Evolutionary conservation across 1,139 yeast genomes (phyloP).

Genomic region (Geotrichum australiense): DNA sequence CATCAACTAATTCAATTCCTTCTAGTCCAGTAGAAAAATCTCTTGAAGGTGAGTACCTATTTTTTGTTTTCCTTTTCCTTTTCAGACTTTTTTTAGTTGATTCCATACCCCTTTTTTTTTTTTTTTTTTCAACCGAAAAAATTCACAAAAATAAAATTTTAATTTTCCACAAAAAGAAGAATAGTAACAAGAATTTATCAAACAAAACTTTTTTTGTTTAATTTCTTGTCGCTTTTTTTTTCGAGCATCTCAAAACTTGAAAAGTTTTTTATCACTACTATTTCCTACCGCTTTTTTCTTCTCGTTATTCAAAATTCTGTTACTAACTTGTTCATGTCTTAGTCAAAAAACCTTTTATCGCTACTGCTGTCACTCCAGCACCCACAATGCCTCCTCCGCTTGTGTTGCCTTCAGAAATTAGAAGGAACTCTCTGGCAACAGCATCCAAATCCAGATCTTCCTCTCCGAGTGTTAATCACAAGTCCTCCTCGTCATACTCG

Average conservation of each 20-base stretch:
- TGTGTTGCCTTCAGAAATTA: conserved; percentile 30
- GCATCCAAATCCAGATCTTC: conserved; percentile 16
- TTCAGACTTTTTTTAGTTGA: no score
- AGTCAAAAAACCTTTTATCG: conserved; percentile 13
- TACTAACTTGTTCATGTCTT: neutral
- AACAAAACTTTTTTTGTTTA: neutral
- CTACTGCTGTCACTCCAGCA: conserved; percentile 14
- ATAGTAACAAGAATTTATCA: neutral
- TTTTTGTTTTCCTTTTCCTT: neutral
- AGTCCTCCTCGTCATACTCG: neutral
- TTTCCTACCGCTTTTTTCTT: neutral
- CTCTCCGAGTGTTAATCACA: conserved; percentile 11
- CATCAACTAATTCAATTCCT: conserved; percentile 15
- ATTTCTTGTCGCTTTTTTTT: conserved; percentile 1
- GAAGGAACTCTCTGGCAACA: conserved; percentile 24
- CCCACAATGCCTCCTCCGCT: conserved; percentile 21
- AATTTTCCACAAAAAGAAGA: conserved; percentile 1
- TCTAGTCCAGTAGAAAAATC: conserved; percentile 11
- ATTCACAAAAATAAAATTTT: neutral
- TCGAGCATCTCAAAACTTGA: neutral
- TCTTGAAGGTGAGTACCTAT: neutral
- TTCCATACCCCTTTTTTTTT: conserved; percentile 1
- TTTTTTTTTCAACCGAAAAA: neutral
- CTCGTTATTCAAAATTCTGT: neutral
- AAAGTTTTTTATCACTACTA: no score